Evolutionary conservation across 441 rosid genomes (phyloP).

Genomic region (Daphne laureola): DNA sequence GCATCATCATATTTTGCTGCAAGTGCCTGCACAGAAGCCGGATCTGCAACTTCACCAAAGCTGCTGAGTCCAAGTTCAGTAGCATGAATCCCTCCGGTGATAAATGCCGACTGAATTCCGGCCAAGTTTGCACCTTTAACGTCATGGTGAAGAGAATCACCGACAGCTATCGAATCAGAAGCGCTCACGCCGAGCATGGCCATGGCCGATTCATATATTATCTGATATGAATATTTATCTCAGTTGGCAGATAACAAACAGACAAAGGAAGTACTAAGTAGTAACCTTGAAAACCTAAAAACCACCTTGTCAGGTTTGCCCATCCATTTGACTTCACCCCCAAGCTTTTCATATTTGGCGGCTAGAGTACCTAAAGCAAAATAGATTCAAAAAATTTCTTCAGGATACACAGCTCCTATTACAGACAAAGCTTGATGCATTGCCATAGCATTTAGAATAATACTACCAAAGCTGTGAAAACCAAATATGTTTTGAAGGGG

Average conservation of each 20-base stretch:
- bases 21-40: slow-evolving; percentile 46
- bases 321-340: slow-evolving; percentile 95
- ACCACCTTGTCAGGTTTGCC: slow-evolving; percentile 78
- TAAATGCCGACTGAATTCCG: slow-evolving; percentile 64
- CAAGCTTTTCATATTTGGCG: slow-evolving; percentile 73
- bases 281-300: background rate
- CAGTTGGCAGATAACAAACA: too few relatives aligned
- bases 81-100: slow-evolving; percentile 76
- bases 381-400: background rate
- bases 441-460: too few relatives aligned
- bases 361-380: slow-evolving; percentile 53
- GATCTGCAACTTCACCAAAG: slow-evolving; percentile 54
- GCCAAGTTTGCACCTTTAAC: slow-evolving; percentile 79
- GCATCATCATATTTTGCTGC: slow-evolving; percentile 49
- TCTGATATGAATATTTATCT: slow-evolving; percentile 29
- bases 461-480: background rate
- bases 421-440: too few relatives aligned
- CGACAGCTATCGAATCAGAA: slow-evolving; percentile 60
- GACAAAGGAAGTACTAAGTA: too few relatives aligned
- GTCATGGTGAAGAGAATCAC: slow-evolving; percentile 90
- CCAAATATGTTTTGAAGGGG: background rate
- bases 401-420: too few relatives aligned
- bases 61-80: slow-evolving; percentile 60
- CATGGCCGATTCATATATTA: slow-evolving; percentile 77
- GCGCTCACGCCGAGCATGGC: slow-evolving; percentile 54